Evolutionary conservation across 2,329 filamentous ascomycete genomes (phyloP), one percentile per base, ranked within the genome.

Genomic region (Colletotrichum viniferum): DNA sequence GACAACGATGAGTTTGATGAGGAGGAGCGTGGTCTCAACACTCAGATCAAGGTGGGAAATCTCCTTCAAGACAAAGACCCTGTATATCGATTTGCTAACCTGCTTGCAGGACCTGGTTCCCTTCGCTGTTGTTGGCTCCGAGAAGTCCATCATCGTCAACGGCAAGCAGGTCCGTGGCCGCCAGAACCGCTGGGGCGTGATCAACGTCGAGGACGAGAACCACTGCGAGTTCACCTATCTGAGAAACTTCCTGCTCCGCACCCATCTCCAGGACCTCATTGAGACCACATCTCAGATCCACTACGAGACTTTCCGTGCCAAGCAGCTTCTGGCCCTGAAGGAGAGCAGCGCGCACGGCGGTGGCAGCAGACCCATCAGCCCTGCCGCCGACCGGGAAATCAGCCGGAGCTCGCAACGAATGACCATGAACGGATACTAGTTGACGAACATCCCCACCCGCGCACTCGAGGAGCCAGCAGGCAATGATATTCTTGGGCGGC

Each of bases 141-240:
- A 99, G 89, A 98, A 97, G 90, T 96, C 94, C 80, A 98, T 99
- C 85, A 96, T 98, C 78, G 95, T 99, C 85, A 95, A 96, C 82
- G 97, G 97, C 86, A 96, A 98, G 90, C 95, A 98, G 88, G 97
- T 99, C 78, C 96, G 96, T 79, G 97, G 96, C 79, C 96, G 97
- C 83, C 97, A 99, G 88, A 99, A 98, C 92, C 93, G 97, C 86
- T 99, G 97, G 97, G 97, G 97, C 81, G 95, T 98, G 79, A 98
- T 99, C 90, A 99, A 99, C 84, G 96, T 99, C 81, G 97, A 99
- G 89, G 96, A 99, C 81, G 97, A 99, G 90, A 97, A 94, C 88
- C 97, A 99, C 90, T 99, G 97, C 92, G 97, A 99, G 92, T 99
- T 99, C 83, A 94, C 98, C 83, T 98, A 98, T 86, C 92, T 99